Percentiles rank a stretch among this genome's conserved stretches.
Conservation (phyloP, 345 rosid genomes). For the Brassica incana region DNA sequence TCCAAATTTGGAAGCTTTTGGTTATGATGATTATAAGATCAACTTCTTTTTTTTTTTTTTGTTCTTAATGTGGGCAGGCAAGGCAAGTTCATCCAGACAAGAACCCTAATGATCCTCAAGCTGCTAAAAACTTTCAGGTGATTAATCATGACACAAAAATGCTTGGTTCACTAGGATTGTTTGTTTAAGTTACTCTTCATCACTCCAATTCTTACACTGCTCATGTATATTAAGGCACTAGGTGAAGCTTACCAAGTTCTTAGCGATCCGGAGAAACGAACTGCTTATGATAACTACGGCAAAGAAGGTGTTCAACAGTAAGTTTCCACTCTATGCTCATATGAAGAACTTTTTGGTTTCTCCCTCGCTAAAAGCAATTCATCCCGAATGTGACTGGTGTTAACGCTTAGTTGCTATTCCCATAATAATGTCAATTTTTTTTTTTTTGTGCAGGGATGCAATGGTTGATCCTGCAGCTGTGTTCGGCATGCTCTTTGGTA, state of each 20-base stretch:
- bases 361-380: no score
- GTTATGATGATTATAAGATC: no score
- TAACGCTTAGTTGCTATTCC: background rate
- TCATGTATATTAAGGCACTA: slow-evolving; percentile 53
- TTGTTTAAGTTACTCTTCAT: no score
- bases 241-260: slow-evolving; percentile 95
- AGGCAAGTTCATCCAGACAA: slow-evolving; percentile 94
- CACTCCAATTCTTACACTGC: no score
- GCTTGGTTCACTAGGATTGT: background rate
- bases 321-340: no score
- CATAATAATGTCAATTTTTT: background rate
- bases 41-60: no score
- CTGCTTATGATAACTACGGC: slow-evolving; percentile 79
- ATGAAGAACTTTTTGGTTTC: no score
- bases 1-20: background rate
- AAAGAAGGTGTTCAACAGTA: slow-evolving; percentile 78
- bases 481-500: slow-evolving; percentile 92
- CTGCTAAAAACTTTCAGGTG: slow-evolving; percentile 92
- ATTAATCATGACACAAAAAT: slow-evolving; percentile 1
- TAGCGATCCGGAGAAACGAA: slow-evolving; percentile 89
- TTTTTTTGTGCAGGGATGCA: slow-evolving; percentile 50
- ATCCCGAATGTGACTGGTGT: no score
- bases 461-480: slow-evolving; percentile 93
- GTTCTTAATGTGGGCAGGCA: no score
- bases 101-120: slow-evolving; percentile 85